These are phyloP conservation scores for Vitis hybrid DNA, from an alignment of 177 flowering plant species.

Conservation along the genomic window DNA sequence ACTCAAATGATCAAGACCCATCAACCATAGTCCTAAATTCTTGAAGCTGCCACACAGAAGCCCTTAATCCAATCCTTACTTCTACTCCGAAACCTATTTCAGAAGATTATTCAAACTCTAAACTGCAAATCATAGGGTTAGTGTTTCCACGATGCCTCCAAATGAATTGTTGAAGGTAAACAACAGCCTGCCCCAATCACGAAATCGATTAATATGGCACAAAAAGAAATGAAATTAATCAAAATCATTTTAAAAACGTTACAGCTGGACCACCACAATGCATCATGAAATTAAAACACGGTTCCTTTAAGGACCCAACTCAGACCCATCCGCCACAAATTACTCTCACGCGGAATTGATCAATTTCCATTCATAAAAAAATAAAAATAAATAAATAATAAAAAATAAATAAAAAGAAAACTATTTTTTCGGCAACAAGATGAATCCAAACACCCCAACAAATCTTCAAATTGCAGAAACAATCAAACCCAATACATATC, in stretches of 20 bases:
- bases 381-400: background rate
- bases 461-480: no score
- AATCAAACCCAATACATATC: no score
- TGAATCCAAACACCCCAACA: no score
- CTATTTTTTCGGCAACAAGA: no score
- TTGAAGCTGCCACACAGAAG: background rate
- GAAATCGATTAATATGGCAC: background rate
- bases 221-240: background rate
- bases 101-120: background rate
- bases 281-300: slow-evolving; percentile 4
- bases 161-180: background rate
- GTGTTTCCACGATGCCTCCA: no score
- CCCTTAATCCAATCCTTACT: background rate
- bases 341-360: slow-evolving; percentile 8
- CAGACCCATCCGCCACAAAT: slow-evolving; percentile 6
- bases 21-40: background rate
- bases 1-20: background rate
- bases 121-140: no score
- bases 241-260: background rate
- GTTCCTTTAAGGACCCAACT: slow-evolving; percentile 7
- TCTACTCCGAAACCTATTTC: background rate
- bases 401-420: background rate
- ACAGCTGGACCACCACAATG: background rate
- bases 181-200: background rate
- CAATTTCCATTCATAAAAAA: background rate